Evolutionary conservation across 345 rosid genomes (phyloP).

Genomic region (Turritis glabra): DNA sequence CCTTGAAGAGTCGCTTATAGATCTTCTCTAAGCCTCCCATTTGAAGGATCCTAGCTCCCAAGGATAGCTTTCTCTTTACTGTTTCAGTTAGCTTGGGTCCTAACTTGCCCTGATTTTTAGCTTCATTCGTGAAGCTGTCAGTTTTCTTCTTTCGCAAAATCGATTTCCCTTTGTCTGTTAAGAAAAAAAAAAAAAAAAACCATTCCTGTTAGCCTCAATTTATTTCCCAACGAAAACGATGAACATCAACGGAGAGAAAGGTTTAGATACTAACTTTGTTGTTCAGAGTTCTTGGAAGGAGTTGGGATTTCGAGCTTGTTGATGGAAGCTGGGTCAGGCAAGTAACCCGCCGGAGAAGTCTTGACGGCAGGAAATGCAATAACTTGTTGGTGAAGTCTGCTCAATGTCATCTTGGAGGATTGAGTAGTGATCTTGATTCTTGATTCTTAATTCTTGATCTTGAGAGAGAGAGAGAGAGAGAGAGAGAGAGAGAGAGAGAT

Average conservation of each 20-base stretch:
- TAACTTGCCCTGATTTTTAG: slow-evolving; percentile 43
- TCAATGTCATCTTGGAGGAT: slow-evolving; percentile 31
- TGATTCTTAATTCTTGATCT: too few species aligned
- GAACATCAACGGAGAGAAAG: too few species aligned
- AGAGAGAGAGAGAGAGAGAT: slow-evolving; percentile 6
- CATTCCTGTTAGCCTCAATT: too few species aligned
- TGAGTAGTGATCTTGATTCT: slow-evolving; percentile 7
- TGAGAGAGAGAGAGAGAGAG: slow-evolving; percentile 5
- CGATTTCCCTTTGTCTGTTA: slow-evolving; percentile 30
- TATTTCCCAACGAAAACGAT: too few species aligned
- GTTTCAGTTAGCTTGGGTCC: slow-evolving; percentile 54
- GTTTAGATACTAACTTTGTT: too few species aligned
- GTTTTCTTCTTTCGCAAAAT: slow-evolving; percentile 41
- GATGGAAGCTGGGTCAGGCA: slow-evolving; percentile 31
- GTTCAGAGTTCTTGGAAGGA: slow-evolving; percentile 19
- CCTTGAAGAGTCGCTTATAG: slow-evolving; percentile 46
- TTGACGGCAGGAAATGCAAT: slow-evolving; percentile 15
- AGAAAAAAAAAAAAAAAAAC: neutral
- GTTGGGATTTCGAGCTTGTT: slow-evolving; percentile 38
- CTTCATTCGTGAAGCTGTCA: slow-evolving; percentile 44
- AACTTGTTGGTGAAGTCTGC: slow-evolving; percentile 22
- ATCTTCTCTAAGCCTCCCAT: slow-evolving; percentile 48
- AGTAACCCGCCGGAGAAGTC: slow-evolving; percentile 16
- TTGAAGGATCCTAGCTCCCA: slow-evolving; percentile 49
- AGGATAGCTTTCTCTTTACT: slow-evolving; percentile 46